Conservation (phyloP, 352 stramenopile species). For the Globisporangium okanoganense region DNA sequence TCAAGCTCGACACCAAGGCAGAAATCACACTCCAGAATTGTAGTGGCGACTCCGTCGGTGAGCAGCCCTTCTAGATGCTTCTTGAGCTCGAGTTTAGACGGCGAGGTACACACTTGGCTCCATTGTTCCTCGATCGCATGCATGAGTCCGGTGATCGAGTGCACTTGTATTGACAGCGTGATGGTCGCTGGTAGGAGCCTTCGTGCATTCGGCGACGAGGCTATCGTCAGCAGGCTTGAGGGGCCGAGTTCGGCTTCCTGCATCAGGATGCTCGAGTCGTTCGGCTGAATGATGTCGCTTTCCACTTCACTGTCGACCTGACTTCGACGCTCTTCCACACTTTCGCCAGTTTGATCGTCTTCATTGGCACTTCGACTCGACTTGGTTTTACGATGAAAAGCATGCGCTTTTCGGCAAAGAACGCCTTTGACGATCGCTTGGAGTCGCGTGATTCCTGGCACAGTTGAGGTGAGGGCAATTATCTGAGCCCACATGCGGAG, state of each 20-base stretch:
- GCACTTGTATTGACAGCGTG: conserved; percentile 2
- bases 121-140: conserved; percentile 11
- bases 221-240: neutral
- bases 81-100: conserved; percentile 5
- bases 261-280: neutral
- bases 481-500: conserved; percentile 15
- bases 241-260: neutral
- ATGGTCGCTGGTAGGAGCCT: conserved; percentile 7
- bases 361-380: neutral
- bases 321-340: neutral
- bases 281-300: neutral
- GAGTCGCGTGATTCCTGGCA: conserved; percentile 25
- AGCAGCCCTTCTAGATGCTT: conserved; percentile 10
- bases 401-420: conserved; percentile 13
- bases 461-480: conserved; percentile 24
- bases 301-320: neutral
- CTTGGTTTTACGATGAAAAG: neutral
- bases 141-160: conserved; percentile 9
- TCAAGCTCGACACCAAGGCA: conserved; percentile 11
- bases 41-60: neutral
- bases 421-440: conserved; percentile 32
- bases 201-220: conserved; percentile 4
- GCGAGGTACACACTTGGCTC: conserved; percentile 4
- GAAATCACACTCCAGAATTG: conserved; percentile 4
- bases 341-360: neutral